Conservation (phyloP, 2,329 filamentous ascomycete genomes). For the Phialocephala subalpina region DNA sequence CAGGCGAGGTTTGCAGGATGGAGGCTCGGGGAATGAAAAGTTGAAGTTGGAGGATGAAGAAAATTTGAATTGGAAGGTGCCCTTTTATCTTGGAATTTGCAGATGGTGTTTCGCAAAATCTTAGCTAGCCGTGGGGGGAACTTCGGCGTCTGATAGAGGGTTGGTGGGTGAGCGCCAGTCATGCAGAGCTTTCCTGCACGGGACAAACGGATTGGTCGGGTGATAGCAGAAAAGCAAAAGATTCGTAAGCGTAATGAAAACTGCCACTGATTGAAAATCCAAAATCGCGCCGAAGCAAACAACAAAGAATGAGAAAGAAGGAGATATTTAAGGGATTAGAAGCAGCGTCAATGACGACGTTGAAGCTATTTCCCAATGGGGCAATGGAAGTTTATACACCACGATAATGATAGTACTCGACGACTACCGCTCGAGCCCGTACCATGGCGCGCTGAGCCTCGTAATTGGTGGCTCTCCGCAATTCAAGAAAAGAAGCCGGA, state of each 20-base stretch:
- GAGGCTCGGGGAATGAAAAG: conserved; percentile 4
- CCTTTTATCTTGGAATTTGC: conserved; percentile 15
- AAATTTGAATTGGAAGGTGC: neutral
- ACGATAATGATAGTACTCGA: conserved; percentile 31
- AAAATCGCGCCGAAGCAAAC: conserved; percentile 15
- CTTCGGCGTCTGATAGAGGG: conserved; percentile 20
- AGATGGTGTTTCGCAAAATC: conserved; percentile 17
- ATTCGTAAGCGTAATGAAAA: conserved; percentile 32
- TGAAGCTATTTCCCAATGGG: conserved; percentile 33
- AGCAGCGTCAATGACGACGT: conserved; percentile 22
- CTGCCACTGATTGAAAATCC: conserved; percentile 24
- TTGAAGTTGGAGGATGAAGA: conserved; percentile 11
- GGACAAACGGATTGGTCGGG: conserved; percentile 34
- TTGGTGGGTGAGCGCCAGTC: conserved; percentile 27
- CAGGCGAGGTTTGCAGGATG: conserved; percentile 27
- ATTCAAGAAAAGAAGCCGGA: conserved; percentile 33
- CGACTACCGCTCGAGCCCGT: conserved; percentile 17
- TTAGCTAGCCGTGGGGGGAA: conserved; percentile 26
- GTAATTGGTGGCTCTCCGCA: conserved; percentile 17
- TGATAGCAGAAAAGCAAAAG: conserved; percentile 29
- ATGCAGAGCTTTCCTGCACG: conserved; percentile 35
- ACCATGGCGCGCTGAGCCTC: conserved; percentile 5
- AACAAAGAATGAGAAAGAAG: conserved; percentile 21
- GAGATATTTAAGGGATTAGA: conserved; percentile 24
- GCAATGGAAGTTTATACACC: conserved; percentile 27